Evolutionary conservation across 2,329 filamentous ascomycete genomes (phyloP), one percentile per base, ranked within the genome.

Genomic region (Microascus cirrosus): DNA sequence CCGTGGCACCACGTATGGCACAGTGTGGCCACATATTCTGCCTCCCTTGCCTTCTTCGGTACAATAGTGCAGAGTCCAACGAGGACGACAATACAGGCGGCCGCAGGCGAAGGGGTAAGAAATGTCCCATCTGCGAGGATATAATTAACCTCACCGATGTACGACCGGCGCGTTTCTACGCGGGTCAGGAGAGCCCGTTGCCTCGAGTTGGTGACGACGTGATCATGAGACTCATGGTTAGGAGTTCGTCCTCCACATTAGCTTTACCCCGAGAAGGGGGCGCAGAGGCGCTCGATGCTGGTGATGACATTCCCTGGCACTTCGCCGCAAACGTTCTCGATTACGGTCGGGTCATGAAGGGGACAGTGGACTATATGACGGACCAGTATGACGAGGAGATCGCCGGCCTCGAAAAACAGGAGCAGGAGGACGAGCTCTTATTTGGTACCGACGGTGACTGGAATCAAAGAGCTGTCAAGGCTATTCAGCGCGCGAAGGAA

Each of bases 21-120:
- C 93, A 87, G 67, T 99, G 94, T 67, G 94, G 94, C 1, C 94
- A 99, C 69, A 96, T 99, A 13, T 97, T 96, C 70, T 99, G 94
- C 68, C 76, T 97, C 36, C 86, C 94, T 6, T 99, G 94, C 68
- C 73, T 97, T 61, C 90, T 97, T 62, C 87, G 94, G 55, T 99
- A 95, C 69, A 96, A 99, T 90, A 89, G 95, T 65, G 89, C 91
- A 8, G 83, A 82, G 13, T 82, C 85, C 2, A 83, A 80, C 25
- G 86, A 88, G 59, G 86, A 89, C n/a, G 86, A 88, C 36, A 72
- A 74, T 10, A 22, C 28, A n/a, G 80, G 78, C 59, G 75, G 81
- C 11, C 85, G 86, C 61, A 92, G 86, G 72, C 86, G 82, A 65
- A 80, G 87, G 58, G 96, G 90, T 82, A 95, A 95, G 74, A 96